Conservation (phyloP, 768 basidiomycete genomes). For the Tricholoma hemisulphureum region DNA sequence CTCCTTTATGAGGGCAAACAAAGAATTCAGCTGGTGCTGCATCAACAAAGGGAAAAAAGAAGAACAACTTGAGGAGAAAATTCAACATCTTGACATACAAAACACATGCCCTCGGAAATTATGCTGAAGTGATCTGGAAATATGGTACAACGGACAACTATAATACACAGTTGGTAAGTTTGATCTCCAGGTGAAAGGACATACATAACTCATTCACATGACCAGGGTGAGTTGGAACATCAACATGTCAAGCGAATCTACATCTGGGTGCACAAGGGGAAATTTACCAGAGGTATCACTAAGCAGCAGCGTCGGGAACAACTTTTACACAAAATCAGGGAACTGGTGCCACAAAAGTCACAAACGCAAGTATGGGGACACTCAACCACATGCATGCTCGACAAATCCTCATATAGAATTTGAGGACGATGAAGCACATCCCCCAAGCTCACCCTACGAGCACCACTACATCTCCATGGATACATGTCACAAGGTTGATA, state of each 20-base stretch:
- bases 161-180: too few relatives aligned
- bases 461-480: constrained; percentile 20
- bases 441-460: constrained; percentile 11
- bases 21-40: too few relatives aligned
- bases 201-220: too few relatives aligned
- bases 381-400: not conserved
- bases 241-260: constrained; percentile 8
- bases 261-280: too few relatives aligned
- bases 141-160: too few relatives aligned
- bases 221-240: constrained; percentile 41
- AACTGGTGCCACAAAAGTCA: not conserved
- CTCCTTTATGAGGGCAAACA: too few relatives aligned
- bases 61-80: too few relatives aligned
- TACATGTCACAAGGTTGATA: not conserved
- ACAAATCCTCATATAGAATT: not conserved
- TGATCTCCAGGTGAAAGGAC: too few relatives aligned
- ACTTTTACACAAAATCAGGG: not conserved
- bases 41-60: too few relatives aligned
- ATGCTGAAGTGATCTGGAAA: too few relatives aligned
- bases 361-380: not conserved
- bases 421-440: not conserved
- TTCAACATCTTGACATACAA: too few relatives aligned
- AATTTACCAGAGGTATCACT: not conserved
- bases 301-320: not conserved
- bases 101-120: too few relatives aligned